Evolutionary conservation across 2,329 filamentous ascomycete species (phyloP).

Genomic region (Aspergillus hiratsukae): DNA sequence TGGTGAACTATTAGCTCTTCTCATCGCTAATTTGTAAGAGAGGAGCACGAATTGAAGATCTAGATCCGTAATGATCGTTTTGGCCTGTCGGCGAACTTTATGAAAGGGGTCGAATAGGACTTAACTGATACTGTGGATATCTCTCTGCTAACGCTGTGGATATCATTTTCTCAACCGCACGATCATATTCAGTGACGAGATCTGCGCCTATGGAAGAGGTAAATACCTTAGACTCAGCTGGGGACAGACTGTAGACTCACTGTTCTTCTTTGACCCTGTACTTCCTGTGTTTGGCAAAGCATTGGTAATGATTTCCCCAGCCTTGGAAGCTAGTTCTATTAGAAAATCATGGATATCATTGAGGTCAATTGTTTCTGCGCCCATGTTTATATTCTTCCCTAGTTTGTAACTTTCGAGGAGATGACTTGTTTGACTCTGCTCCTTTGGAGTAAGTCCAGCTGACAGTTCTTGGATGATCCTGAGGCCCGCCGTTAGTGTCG

Average conservation of each 20-base stretch:
- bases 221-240: not conserved
- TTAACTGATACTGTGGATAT: constrained; percentile 51
- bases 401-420: not conserved
- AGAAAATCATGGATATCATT: constrained; percentile 42
- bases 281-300: constrained; percentile 36
- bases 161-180: constrained; percentile 56
- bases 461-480: not conserved
- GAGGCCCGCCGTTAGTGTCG: too few species aligned
- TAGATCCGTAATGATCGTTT: not conserved
- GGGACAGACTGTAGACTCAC: constrained; percentile 20
- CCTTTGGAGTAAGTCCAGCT: not conserved
- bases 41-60: not conserved
- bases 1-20: not conserved
- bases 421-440: not conserved
- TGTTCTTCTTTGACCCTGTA: constrained; percentile 45
- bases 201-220: constrained; percentile 47
- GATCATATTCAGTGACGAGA: constrained; percentile 61
- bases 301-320: constrained; percentile 40
- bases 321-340: constrained; percentile 36
- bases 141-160: constrained; percentile 46
- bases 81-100: not conserved
- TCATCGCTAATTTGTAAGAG: not conserved
- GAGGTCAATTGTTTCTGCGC: constrained; percentile 16
- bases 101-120: constrained; percentile 9
- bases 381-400: not conserved